Percentiles rank a stretch among this genome's conserved stretches.
phyloP scores from a whole-genome alignment of 768 basidiomycete genomes.

The Rubroboletus pulcherrimus region DNA sequence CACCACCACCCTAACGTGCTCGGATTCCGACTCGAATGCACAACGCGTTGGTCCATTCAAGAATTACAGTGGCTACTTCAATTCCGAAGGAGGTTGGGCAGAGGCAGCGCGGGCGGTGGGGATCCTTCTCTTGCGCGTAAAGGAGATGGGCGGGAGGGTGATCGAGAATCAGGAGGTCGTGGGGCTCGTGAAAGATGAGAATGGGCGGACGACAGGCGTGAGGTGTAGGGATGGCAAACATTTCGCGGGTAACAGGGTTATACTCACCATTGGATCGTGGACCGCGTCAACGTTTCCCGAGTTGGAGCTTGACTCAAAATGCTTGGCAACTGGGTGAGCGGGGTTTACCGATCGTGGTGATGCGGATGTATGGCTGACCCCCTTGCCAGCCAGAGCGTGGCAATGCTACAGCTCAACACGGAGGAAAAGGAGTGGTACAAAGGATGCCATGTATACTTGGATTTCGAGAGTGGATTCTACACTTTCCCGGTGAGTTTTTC shows the following conservation, averaged over 20 bases:
- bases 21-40: not conserved
- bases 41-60: constrained; percentile 18
- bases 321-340: constrained; percentile 80
- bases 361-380: not conserved
- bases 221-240: constrained; percentile 53
- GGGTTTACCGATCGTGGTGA: not conserved
- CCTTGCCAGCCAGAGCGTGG: constrained; percentile 68
- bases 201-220: constrained; percentile 54
- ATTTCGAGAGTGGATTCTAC: constrained; percentile 76
- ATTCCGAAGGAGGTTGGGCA: constrained; percentile 82
- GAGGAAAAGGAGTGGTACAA: constrained; percentile 66
- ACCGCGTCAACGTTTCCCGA: constrained; percentile 74
- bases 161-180: constrained; percentile 53
- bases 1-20: not conserved
- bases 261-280: constrained; percentile 82
- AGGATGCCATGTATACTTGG: constrained; percentile 63
- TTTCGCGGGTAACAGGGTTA: constrained; percentile 55
- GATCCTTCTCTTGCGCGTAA: constrained; percentile 52
- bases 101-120: constrained; percentile 65
- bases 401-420: constrained; percentile 65
- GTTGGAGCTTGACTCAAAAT: constrained; percentile 44
- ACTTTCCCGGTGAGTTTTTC: constrained; percentile 64
- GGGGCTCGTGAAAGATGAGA: constrained; percentile 39
- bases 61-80: constrained; percentile 55
- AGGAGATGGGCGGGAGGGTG: constrained; percentile 57